phyloP scores from a whole-genome alignment of 2,329 filamentous ascomycete genomes.

The Aspergillus persii region DNA sequence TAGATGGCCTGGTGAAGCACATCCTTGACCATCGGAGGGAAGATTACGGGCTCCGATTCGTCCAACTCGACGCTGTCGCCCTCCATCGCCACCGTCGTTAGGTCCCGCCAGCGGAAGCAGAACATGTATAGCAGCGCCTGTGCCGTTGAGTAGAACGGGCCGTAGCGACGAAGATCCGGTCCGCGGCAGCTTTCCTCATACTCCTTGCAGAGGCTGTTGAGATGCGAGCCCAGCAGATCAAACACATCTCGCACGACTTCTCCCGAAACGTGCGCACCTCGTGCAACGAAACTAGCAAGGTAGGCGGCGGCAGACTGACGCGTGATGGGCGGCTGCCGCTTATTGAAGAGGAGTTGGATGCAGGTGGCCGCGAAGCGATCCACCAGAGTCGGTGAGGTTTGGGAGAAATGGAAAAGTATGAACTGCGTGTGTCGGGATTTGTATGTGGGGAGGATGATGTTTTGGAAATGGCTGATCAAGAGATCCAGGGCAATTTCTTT shows the following conservation, averaged over 20 bases:
- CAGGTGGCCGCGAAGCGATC: constrained; percentile 80
- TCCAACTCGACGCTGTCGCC: constrained; percentile 55
- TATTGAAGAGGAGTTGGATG: constrained; percentile 69
- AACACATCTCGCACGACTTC: constrained; percentile 80
- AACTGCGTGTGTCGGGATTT: constrained; percentile 94
- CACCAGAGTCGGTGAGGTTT: constrained; percentile 73
- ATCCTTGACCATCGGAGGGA: constrained; percentile 72
- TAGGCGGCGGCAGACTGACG: constrained; percentile 88
- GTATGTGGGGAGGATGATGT: constrained; percentile 84
- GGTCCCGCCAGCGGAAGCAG: constrained; percentile 95
- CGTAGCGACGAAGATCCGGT: constrained; percentile 80
- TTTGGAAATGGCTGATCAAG: constrained; percentile 80
- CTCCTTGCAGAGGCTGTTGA: constrained; percentile 70
- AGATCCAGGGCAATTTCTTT: constrained; percentile 73
- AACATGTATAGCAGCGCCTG: constrained; percentile 92
- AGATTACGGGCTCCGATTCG: constrained; percentile 63
- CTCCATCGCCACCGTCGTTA: constrained; percentile 61
- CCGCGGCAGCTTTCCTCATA: constrained; percentile 75
- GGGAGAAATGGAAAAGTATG: constrained; percentile 91
- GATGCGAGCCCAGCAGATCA: constrained; percentile 70
- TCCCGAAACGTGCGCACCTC: constrained; percentile 76
- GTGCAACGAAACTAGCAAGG: constrained; percentile 88
- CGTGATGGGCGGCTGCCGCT: constrained; percentile 65
- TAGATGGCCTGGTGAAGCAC: constrained; percentile 75
- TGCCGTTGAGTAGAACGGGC: constrained; percentile 81